Percentiles rank a stretch among this genome's conserved stretches.
Evolutionary conservation across 345 rosid genomes (phyloP).

Genomic region (Acer negundo): DNA sequence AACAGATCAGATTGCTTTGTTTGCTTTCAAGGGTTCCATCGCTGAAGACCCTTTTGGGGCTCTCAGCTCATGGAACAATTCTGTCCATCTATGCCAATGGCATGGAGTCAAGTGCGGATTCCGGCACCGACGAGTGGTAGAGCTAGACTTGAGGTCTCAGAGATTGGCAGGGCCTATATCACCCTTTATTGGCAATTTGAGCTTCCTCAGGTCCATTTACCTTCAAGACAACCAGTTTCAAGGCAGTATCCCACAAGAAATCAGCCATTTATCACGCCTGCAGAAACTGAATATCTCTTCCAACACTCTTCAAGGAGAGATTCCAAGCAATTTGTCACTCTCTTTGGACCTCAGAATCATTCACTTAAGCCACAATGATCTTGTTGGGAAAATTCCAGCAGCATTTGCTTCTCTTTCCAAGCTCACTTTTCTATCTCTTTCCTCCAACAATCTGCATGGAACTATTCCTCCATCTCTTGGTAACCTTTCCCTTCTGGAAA

Average conservation of each 20-base stretch:
- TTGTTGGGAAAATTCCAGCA: constrained; percentile 13
- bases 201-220: constrained; percentile 3
- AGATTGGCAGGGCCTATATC: constrained; percentile 13
- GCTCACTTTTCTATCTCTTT: not conserved
- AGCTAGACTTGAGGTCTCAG: constrained; percentile 9
- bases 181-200: constrained; percentile 11
- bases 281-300: not conserved
- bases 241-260: constrained; percentile 16
- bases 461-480: constrained; percentile 16
- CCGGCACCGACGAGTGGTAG: constrained; percentile 4
- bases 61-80: constrained; percentile 16
- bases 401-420: constrained; percentile 16
- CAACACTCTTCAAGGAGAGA: constrained; percentile 3
- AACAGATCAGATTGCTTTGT: not conserved
- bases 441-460: constrained; percentile 14
- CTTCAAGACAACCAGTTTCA: constrained; percentile 9
- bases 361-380: not conserved
- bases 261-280: not conserved
- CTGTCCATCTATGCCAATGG: constrained; percentile 10
- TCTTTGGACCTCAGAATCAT: not conserved
- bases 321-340: constrained; percentile 9
- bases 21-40: constrained; percentile 6
- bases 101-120: constrained; percentile 1
- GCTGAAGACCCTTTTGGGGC: not conserved
- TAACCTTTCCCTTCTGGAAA: constrained; percentile 8